Conservation (phyloP, 306 rosid genomes). For the Rosa chinensis region DNA sequence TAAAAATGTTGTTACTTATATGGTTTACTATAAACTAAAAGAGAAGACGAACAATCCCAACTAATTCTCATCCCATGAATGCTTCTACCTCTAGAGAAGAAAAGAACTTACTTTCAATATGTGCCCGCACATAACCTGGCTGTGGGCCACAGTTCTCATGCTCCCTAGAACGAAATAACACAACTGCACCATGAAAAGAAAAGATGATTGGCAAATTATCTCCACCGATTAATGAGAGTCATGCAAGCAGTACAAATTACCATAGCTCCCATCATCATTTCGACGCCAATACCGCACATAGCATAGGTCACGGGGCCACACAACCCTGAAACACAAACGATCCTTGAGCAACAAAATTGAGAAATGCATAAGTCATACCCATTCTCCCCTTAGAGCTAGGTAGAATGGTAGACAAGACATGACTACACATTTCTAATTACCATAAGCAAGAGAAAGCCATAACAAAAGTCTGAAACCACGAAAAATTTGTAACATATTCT, state of each 20-base stretch:
- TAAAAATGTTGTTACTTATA: slow-evolving; percentile 16
- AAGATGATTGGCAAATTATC: slow-evolving; percentile 19
- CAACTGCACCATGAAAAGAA: slow-evolving; percentile 66
- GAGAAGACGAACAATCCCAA: slow-evolving; percentile 20
- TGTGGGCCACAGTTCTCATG: slow-evolving; percentile 94
- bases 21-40: background rate
- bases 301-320: slow-evolving; percentile 99
- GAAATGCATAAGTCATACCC: background rate
- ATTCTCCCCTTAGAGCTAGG: background rate
- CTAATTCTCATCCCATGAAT: slow-evolving; percentile 23
- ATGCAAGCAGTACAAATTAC: slow-evolving; percentile 37
- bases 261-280: slow-evolving; percentile 98
- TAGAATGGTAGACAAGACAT: background rate
- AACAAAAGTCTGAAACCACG: background rate
- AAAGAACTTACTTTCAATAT: slow-evolving; percentile 81
- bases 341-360: background rate
- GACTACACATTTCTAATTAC: background rate
- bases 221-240: slow-evolving; percentile 10
- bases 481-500: background rate
- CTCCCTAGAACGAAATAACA: slow-evolving; percentile 90
- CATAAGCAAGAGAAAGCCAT: background rate
- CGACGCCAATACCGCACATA: slow-evolving; percentile 99
- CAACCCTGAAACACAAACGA: slow-evolving; percentile 59
- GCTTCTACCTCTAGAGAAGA: slow-evolving; percentile 14
- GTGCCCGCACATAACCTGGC: slow-evolving; percentile 96